These are phyloP conservation scores for Hyparrhenia diplandra DNA, from an alignment of 176 grass and related monocot species.

Conservation along the genomic window DNA sequence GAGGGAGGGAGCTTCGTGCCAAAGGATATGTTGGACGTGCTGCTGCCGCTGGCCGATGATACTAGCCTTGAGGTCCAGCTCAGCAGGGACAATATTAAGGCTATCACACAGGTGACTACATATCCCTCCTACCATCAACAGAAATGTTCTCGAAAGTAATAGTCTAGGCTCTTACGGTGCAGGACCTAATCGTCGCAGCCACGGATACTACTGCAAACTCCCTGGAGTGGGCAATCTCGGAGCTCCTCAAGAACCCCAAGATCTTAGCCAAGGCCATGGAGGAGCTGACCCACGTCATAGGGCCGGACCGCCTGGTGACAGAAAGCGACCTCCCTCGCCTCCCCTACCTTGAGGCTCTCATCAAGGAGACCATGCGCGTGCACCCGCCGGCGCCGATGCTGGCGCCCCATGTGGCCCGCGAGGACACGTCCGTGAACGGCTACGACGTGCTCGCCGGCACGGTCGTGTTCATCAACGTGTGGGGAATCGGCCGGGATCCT, in stretches of 20 bases:
- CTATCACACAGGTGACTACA: conserved; percentile 50
- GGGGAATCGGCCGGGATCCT: conserved; percentile 52
- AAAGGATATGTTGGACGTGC: conserved; percentile 64
- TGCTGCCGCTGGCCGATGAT: conserved; percentile 50
- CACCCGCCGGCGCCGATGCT: conserved; percentile 53
- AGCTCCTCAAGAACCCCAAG: conserved; percentile 45
- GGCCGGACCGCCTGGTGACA: conserved; percentile 27
- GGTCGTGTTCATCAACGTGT: conserved; percentile 43
- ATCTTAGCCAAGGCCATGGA: conserved; percentile 45
- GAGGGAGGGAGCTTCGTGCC: conserved; percentile 47
- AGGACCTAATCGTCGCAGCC: conserved; percentile 54
- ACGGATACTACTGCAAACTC: conserved; percentile 47
- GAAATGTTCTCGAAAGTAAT: no score
- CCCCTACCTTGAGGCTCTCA: conserved; percentile 47
- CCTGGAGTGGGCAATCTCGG: conserved; percentile 48
- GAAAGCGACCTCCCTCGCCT: conserved; percentile 44
- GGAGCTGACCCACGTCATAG: conserved; percentile 57
- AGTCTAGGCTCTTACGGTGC: background rate
- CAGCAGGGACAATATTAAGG: conserved; percentile 47
- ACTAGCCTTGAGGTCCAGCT: conserved; percentile 57
- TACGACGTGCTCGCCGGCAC: conserved; percentile 43
- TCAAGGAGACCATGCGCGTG: conserved; percentile 68
- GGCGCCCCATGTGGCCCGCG: conserved; percentile 23
- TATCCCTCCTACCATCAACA: background rate
- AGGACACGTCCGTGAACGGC: conserved; percentile 35